Evolutionary conservation across 306 rosid species (phyloP), one percentile per base, ranked within the genome.

Genomic region (Acmispon strigosus): DNA sequence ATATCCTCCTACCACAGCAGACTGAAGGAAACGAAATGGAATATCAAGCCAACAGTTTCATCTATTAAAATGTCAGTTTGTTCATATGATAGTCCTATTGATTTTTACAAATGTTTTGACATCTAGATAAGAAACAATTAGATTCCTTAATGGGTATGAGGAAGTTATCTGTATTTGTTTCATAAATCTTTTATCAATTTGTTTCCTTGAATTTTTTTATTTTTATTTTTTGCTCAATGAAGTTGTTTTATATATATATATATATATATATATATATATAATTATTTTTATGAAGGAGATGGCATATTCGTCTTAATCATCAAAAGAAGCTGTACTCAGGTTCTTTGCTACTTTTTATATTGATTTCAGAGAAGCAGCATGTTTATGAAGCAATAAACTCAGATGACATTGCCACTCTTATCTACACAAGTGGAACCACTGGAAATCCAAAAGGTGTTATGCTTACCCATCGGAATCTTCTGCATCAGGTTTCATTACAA

Each of bases 381-480:
- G 16, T 63, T 14, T 81, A 87, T 73, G 96, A 94, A 84, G 84
- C 91, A 77, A 94, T 90, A 41, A 68, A 67, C 70, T 70, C 82
- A 56, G 87, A 90, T 77, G 94, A 87, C 78, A 57, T 87, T 61
- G 97, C 98, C 61, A 85, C 98, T 48, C 89, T 94, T 59, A 58
- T 89, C 7, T 94, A 94, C 83, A 89, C 98, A 47, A 93, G 98
- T 73, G 97, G 97, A 85, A 88, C 98, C 54, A 88, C 98, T 4
- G 98, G 97, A 66, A 90, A 90, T 75, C 95, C 98, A 0, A 90
- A 94, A 83, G 98, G 96, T 50, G 98, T 94, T 76, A 86, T 89
- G 96, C 97, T 94, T 57, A 87, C 97, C 13, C 98, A 94, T 80
- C 80, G 47, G 72, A 94, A 94, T 84, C 86, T 94, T 78, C 72